Percentiles rank a stretch among this genome's conserved stretches.
These are phyloP conservation scores for Euphorbia tirucalli DNA, from an alignment of 345 rosid species.

Conservation along the genomic window DNA sequence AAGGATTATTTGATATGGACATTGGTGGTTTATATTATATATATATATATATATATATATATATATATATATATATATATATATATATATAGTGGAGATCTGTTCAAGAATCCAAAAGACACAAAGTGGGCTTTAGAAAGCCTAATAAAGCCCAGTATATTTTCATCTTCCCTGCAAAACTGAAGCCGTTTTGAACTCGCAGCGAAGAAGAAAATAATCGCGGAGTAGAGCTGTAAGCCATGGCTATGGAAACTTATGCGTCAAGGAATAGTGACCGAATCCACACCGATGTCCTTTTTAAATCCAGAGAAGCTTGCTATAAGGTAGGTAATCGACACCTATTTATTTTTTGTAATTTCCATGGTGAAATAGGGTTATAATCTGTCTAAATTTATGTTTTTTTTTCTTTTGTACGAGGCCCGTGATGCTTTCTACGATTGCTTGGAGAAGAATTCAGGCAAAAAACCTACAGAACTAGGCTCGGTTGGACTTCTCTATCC, in stretches of 20 bases:
- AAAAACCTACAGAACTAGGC: constrained; percentile 68
- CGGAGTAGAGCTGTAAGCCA: background rate
- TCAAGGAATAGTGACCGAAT: constrained; percentile 50
- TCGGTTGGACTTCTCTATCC: constrained; percentile 80
- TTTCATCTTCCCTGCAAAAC: background rate
- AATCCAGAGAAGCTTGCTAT: constrained; percentile 76
- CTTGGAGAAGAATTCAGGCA: constrained; percentile 60
- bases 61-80: no score
- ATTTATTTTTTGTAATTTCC: background rate
- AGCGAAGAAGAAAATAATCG: background rate
- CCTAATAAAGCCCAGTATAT: no score
- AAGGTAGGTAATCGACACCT: constrained; percentile 36
- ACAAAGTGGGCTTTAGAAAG: background rate
- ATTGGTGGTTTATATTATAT: no score
- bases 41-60: no score
- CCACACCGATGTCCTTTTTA: constrained; percentile 63
- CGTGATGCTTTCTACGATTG: constrained; percentile 79
- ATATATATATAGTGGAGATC: no score
- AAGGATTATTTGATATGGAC: no score
- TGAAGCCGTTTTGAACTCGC: background rate
- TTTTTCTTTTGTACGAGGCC: constrained; percentile 50
- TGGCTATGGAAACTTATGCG: constrained; percentile 40
- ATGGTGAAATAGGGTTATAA: background rate
- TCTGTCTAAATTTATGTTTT: background rate
- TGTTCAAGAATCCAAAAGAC: background rate